Percentiles rank a stretch among this genome's conserved stretches.
phyloP scores from a whole-genome alignment of 176 grass and related monocot species.

The Elymus sibiricus region DNA sequence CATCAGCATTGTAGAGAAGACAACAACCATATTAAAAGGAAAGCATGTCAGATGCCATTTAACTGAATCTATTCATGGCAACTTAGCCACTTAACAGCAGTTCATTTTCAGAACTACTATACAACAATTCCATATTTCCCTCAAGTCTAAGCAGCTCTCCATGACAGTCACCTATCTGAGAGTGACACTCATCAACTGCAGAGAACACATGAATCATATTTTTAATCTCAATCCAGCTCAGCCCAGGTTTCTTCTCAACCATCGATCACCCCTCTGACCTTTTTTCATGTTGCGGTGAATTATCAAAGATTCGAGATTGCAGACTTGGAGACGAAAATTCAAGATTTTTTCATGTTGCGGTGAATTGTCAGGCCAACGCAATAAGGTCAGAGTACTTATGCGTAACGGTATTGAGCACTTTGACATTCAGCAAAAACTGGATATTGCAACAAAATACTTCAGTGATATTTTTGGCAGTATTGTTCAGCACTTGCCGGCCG shows the following conservation, averaged over 20 bases:
- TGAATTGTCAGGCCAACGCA: too few relatives aligned
- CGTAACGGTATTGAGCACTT: too few relatives aligned
- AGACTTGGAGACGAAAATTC: too few relatives aligned
- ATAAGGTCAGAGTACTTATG: too few relatives aligned
- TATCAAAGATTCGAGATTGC: too few relatives aligned
- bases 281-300: too few relatives aligned
- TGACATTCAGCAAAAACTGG: too few relatives aligned
- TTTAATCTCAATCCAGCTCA: slow-evolving; percentile 74
- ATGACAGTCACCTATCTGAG: slow-evolving; percentile 39
- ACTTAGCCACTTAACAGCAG: slow-evolving; percentile 9
- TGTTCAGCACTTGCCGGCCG: too few relatives aligned
- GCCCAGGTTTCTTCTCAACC: slow-evolving; percentile 66
- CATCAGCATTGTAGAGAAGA: slow-evolving; percentile 22
- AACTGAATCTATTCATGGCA: not conserved
- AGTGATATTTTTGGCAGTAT: too few relatives aligned
- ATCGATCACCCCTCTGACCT: slow-evolving; percentile 30
- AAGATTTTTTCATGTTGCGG: too few relatives aligned
- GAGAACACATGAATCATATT: slow-evolving; percentile 45
- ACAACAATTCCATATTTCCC: slow-evolving; percentile 45
- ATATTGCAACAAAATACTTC: too few relatives aligned
- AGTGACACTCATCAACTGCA: slow-evolving; percentile 21
- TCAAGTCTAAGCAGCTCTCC: slow-evolving; percentile 43
- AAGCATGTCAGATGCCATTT: not conserved
- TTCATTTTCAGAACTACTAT: slow-evolving; percentile 33
- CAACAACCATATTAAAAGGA: slow-evolving; percentile 15